Base-by-base conservation (phyloP, 2,329 filamentous ascomycete genomes). In the Coleophoma eucalyptorum region DNA sequence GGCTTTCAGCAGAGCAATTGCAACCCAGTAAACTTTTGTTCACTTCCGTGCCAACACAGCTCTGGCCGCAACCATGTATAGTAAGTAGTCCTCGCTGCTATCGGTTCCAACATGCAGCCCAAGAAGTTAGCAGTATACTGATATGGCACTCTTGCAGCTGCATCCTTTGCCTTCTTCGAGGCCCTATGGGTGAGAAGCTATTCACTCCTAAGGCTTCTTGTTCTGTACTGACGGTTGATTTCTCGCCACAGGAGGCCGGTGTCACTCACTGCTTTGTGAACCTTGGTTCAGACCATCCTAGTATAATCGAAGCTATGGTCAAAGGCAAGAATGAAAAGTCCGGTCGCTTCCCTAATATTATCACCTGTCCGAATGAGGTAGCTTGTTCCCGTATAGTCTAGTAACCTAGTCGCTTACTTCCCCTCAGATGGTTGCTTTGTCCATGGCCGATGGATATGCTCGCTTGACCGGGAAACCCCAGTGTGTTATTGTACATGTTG, bases 401-500 rank as follows among this genome's bases (percentile, higher is more conserved):
- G 55, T 18, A n/a, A 16, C 3, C n/a, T 47, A 18, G 42, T 52
- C 43, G n/a, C 31, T 56, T 40, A 54, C 54, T 55, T 55, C 35
- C 52, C 44, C 43, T 18, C 57, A 86, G 76, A 87, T 90, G 83
- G 86, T 88, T 5, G 87, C 86, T 5, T 74, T 90, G 10, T 90
- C 86, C 32, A 87, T 89, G 83, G 87, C 87, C 10, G 86, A 90
- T 63, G 87, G 87, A 37, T 89, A 86, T 62, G 86, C 86, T 42
- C 78, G 84, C 37, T 67, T 86, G 8, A 85, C 84, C 1, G 78
- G 80, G 43, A 78, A 82, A 54, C 83, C 85, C 0, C 86, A 90
- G 70, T 83, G 80, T 53, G 86, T 90, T 6, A 80, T 90, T 51
- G 79, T 88, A 3, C 85, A 88, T 58, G 86, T 90, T 53, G 87